A percentile compares a stretch with the other conserved stretches of the same genome.
Evolutionary conservation across 345 rosid species (phyloP).

Genomic region (Sapria himalayana): DNA sequence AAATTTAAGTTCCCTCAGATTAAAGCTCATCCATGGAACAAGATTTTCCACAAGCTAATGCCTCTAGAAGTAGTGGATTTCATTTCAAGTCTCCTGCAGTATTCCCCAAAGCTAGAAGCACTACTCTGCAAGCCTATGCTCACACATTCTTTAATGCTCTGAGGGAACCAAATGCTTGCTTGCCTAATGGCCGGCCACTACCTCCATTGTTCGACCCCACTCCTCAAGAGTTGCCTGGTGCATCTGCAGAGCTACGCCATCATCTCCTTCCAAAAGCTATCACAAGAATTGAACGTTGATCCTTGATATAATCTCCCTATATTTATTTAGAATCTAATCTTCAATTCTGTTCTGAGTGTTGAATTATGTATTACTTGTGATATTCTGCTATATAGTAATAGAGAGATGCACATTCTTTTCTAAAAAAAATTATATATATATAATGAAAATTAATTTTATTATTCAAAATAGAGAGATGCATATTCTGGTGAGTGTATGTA

Average conservation of each 20-base stretch:
- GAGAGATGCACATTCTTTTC: no score
- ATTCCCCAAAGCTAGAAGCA: slow-evolving; percentile 91
- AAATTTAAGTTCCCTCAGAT: slow-evolving; percentile 91
- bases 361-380: no score
- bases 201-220: slow-evolving; percentile 81
- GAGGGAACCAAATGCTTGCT: slow-evolving; percentile 72
- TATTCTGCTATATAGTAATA: no score
- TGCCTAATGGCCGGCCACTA: slow-evolving; percentile 85
- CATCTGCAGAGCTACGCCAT: slow-evolving; percentile 46
- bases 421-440: no score
- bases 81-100: slow-evolving; percentile 83
- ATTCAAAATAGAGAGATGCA: no score
- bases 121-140: slow-evolving; percentile 84
- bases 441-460: no score
- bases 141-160: slow-evolving; percentile 83
- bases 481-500: no score
- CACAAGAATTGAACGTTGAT: no score
- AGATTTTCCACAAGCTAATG: slow-evolving; percentile 72
- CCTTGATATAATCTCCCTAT: no score
- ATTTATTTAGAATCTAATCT: no score
- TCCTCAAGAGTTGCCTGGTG: slow-evolving; percentile 72
- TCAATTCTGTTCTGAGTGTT: no score
- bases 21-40: slow-evolving; percentile 96
- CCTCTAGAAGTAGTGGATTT: slow-evolving; percentile 98
- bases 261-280: slow-evolving; percentile 85